These are phyloP conservation scores for Daldinia concentrica DNA, from an alignment of 495 filamentous ascomycete species.

Conservation along the genomic window DNA sequence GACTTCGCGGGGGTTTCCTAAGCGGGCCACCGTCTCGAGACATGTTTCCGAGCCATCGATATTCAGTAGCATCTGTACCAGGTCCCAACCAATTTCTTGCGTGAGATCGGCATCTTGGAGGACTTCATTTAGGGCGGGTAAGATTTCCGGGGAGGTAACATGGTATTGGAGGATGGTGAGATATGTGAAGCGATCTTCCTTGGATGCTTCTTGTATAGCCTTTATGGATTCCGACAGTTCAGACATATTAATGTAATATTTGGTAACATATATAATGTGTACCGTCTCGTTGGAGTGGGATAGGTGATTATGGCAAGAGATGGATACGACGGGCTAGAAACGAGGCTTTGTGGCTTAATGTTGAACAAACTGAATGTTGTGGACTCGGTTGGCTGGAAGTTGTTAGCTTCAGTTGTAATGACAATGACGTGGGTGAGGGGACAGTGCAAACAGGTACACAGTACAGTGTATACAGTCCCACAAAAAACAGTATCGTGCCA, in stretches of 20 bases:
- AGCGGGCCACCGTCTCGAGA: conserved; percentile 75
- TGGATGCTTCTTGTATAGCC: conserved; percentile 44
- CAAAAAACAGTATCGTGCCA: not conserved
- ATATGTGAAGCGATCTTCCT: conserved; percentile 81
- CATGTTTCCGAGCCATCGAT: conserved; percentile 78
- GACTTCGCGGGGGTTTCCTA: conserved; percentile 94
- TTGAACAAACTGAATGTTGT: not conserved
- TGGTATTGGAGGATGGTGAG: conserved; percentile 88
- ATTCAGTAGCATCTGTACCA: conserved; percentile 85
- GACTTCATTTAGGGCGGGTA: conserved; percentile 79
- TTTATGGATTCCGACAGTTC: conserved; percentile 44
- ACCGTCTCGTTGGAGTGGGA: not conserved
- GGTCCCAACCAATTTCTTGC: conserved; percentile 94
- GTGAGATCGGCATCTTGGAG: conserved; percentile 86
- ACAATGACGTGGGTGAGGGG: conserved; percentile 38
- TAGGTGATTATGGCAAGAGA: not conserved
- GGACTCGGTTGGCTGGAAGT: not conserved
- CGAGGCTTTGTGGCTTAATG: not conserved
- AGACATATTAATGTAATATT: conserved; percentile 31
- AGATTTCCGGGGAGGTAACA: conserved; percentile 71
- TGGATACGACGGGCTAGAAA: not conserved
- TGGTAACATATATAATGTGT: not conserved
- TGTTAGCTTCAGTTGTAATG: conserved; percentile 1
- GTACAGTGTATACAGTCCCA: conserved; percentile 13
- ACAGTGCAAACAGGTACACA: conserved; percentile 20